These are phyloP conservation scores for Leucaena leucocephala DNA, from an alignment of 306 rosid genomes.

Conservation along the genomic window DNA sequence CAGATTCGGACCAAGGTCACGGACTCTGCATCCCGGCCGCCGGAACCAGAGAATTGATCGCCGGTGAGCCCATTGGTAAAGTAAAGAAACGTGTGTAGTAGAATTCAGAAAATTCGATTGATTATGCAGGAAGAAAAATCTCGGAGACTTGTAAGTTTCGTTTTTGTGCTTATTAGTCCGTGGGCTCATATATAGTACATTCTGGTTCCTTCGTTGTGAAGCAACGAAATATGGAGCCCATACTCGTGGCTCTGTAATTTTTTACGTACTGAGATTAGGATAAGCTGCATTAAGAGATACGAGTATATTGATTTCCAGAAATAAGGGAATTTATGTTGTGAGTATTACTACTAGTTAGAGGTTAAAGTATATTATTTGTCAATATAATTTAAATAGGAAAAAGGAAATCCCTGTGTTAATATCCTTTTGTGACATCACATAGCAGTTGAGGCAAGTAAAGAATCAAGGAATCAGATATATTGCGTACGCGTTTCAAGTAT, in stretches of 20 bases:
- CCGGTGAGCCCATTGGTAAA: background rate
- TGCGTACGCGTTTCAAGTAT: background rate
- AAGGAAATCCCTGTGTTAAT: background rate
- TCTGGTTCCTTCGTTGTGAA: background rate
- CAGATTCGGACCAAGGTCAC: background rate
- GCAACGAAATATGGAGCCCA: background rate
- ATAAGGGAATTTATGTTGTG: background rate
- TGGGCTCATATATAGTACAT: background rate
- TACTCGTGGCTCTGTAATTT: background rate
- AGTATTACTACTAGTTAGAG: background rate
- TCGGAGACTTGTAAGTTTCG: background rate
- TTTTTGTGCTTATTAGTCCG: background rate
- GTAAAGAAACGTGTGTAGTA: background rate
- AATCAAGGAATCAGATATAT: constrained; percentile 8
- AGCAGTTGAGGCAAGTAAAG: background rate
- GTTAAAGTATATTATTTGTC: background rate
- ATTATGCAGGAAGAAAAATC: background rate
- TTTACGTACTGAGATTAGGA: background rate
- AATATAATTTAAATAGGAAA: background rate
- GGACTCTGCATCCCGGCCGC: background rate
- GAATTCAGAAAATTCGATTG: background rate
- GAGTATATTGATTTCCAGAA: background rate
- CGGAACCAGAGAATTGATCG: background rate
- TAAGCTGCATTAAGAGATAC: too few relatives aligned
- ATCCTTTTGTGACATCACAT: background rate